Evolutionary conservation across 805 yeast genomes (phyloP).

Genomic region (Nakazawaea anatomiae): DNA sequence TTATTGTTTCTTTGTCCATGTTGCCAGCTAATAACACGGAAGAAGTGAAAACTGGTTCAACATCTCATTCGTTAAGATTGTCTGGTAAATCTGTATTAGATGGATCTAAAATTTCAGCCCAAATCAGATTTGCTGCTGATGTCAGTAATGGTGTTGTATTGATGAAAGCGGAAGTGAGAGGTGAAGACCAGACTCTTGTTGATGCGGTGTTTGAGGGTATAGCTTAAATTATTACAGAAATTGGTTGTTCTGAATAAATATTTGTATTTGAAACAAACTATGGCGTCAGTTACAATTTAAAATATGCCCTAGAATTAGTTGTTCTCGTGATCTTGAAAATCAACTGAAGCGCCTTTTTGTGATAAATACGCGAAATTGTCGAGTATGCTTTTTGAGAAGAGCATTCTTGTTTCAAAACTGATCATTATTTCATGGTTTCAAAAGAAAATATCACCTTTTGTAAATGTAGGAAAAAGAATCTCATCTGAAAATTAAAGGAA

Average conservation of each 20-base stretch:
- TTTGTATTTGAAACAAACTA: no score
- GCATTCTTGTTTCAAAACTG: no score
- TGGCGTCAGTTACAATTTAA: no score
- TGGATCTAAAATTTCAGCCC: constrained; percentile 46
- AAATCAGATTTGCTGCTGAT: constrained; percentile 43
- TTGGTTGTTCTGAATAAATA: neutral
- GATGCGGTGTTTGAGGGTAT: constrained; percentile 46
- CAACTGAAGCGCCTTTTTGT: no score
- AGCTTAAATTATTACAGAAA: constrained; percentile 19
- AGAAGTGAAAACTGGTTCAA: constrained; percentile 48
- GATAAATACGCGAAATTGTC: no score
- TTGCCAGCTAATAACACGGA: constrained; percentile 74
- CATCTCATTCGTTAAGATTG: constrained; percentile 69
- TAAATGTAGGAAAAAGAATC: no score
- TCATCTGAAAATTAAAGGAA: no score
- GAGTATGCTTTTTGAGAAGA: no score
- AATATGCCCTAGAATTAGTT: no score
- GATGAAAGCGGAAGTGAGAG: constrained; percentile 55
- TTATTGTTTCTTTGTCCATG: constrained; percentile 52
- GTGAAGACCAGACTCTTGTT: constrained; percentile 44
- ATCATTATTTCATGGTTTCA: no score
- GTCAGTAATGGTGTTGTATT: constrained; percentile 37
- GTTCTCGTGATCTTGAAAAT: no score
- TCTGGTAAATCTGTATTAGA: constrained; percentile 72
- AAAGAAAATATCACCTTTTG: no score